Conservation (phyloP, 345 rosid species). For the Linum tenue region DNA sequence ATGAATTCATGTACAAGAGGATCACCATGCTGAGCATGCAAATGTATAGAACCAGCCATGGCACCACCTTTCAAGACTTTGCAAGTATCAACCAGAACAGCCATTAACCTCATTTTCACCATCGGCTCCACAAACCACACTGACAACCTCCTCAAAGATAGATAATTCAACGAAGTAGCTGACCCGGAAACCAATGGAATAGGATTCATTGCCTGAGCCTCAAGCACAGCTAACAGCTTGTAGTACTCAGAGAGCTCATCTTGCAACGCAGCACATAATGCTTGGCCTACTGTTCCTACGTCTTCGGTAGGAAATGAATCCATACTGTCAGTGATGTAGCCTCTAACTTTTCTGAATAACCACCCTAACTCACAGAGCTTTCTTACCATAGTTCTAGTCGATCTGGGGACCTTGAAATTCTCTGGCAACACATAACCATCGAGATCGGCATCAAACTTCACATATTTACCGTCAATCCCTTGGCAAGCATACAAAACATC, state of each 20-base stretch:
- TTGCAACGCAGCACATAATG: constrained; percentile 92
- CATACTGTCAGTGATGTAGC: constrained; percentile 67
- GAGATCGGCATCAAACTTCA: constrained; percentile 46
- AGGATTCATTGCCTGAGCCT: constrained; percentile 85
- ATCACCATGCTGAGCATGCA: constrained; percentile 95
- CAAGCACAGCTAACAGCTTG: constrained; percentile 80
- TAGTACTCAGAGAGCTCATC: constrained; percentile 82
- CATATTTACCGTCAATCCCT: constrained; percentile 87
- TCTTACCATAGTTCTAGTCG: constrained; percentile 59
- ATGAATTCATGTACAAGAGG: constrained; percentile 82
- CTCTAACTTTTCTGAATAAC: constrained; percentile 85
- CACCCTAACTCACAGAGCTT: constrained; percentile 92
- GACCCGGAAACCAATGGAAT: constrained; percentile 77
- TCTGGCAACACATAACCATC: constrained; percentile 70
- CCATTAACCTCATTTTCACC: constrained; percentile 98
- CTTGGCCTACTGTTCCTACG: constrained; percentile 89
- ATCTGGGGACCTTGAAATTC: constrained; percentile 55
- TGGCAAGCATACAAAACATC: constrained; percentile 90
- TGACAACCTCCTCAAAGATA: constrained; percentile 74
- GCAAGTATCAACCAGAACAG: constrained; percentile 89
- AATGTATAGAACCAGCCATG: constrained; percentile 93
- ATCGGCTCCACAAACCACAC: constrained; percentile 92
- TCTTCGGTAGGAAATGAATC: constrained; percentile 71
- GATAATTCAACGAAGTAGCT: constrained; percentile 55
- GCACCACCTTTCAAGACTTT: constrained; percentile 88